Base-by-base conservation (phyloP, 352 stramenopile genomes). In the Phytopythium oedochilum region DNA sequence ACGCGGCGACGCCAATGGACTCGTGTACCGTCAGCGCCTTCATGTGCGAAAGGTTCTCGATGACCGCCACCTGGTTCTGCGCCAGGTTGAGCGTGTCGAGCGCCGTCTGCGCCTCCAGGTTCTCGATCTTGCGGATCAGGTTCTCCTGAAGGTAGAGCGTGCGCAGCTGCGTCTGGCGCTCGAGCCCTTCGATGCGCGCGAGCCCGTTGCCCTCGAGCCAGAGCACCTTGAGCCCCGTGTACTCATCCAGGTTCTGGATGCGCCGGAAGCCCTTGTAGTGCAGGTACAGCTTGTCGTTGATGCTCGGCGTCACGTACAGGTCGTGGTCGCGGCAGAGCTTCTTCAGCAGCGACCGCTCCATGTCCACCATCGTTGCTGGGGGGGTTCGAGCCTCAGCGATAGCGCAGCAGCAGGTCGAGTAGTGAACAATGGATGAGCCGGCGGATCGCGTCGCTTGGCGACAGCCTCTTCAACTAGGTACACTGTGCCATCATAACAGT, bases 271-370 rank as follows among this genome's bases (percentile, higher is more conserved):
- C 95, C 69, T 98, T 97, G 76, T 98, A 98, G 68, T 98, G 94
- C 28, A 98, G 70, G 60, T 98, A 98, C 34, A 98, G 76, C 56
- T 96, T 97, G 68, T 98, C 92, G 68, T 98, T 98, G 62, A 98
- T 86, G 60, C 70, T 55, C 25, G 96, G 86, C 38, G 92, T 98
- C 46, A 86, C 70, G 64, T 98, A 98, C 44, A 96, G 70, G 54
- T 97, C 87, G 52, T 92, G 79, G 44, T 97, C 89, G 14, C 85
- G 81, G 59, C 89, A 97, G 49, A 97, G 68, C 62, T 96, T 95
- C 64, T 86, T 90, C 34, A 97, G 78, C 40, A 80, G 57, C 60
- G 65, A 53, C 66, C 92, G 93, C 58, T 94, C 94, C 78, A 97
- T 96, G 46, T 97, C 88, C 70, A 94, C 72, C 64, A 82, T 92